Evolutionary conservation across 208 protist genomes (phyloP).

Genomic region (Leishmania guyanensis): DNA sequence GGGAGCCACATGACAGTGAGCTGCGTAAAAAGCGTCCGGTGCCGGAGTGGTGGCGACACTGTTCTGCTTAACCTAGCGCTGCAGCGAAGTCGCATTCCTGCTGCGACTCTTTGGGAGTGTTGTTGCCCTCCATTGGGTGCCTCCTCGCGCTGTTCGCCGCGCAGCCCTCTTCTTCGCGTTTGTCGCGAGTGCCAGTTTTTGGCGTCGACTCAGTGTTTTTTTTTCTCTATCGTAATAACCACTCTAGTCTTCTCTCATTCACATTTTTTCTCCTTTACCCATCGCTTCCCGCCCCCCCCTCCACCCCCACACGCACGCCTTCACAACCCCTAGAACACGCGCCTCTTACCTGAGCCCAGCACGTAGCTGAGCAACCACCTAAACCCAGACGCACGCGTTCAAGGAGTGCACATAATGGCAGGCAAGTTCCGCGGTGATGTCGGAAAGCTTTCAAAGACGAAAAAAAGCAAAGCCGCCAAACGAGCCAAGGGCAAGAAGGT

Average conservation of each 20-base stretch:
- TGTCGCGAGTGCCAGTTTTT: neutral
- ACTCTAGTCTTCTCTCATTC: neutral
- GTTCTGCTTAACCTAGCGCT: too few species aligned
- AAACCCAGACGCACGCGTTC: conserved; percentile 15
- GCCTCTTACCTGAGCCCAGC: neutral
- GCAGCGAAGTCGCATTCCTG: neutral
- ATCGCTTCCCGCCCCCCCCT: too few species aligned
- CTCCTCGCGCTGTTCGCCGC: neutral
- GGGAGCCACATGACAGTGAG: neutral
- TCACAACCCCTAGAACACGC: conserved; percentile 1
- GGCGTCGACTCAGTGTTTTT: neutral
- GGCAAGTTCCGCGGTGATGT: conserved; percentile 82
- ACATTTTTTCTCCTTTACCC: neutral
- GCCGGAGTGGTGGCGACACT: neutral
- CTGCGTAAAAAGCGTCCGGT: too few species aligned
- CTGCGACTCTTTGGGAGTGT: neutral
- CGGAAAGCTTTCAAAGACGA: conserved; percentile 63
- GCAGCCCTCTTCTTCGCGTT: neutral
- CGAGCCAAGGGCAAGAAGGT: conserved; percentile 58
- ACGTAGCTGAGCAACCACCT: neutral
- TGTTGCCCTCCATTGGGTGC: neutral
- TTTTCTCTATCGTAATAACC: neutral
- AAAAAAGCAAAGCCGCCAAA: conserved; percentile 54
- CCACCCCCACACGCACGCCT: neutral
- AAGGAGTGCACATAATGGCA: conserved; percentile 53